phyloP scores from a whole-genome alignment of 495 filamentous ascomycete species.

The Talaromyces proteolyticus region DNA sequence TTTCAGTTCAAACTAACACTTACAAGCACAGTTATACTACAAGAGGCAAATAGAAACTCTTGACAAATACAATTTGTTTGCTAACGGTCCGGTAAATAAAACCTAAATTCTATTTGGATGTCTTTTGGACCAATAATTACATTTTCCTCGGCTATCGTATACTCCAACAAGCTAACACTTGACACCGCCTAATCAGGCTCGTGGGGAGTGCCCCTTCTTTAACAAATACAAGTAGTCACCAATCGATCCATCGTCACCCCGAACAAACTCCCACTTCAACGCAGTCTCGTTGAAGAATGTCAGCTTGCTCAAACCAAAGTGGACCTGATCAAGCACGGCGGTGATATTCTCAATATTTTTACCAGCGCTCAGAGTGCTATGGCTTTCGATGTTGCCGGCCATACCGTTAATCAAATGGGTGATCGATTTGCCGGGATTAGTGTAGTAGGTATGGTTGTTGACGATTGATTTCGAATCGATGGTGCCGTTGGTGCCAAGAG shows the following conservation, averaged over 20 bases:
- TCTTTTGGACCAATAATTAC: too few species aligned
- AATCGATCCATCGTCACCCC: conserved; percentile 32
- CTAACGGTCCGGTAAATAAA: too few species aligned
- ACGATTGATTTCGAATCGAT: conserved; percentile 30
- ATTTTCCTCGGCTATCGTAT: too few species aligned
- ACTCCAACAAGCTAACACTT: too few species aligned
- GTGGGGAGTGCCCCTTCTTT: too few species aligned
- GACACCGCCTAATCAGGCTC: too few species aligned
- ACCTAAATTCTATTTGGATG: too few species aligned
- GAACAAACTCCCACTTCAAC: conserved; percentile 39
- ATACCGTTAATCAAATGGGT: conserved; percentile 45
- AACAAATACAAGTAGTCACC: conserved; percentile 37
- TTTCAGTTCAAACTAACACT: too few species aligned
- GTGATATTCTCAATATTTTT: conserved; percentile 34
- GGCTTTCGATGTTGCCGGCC: conserved; percentile 40
- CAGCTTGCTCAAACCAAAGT: conserved; percentile 46
- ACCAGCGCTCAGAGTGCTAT: conserved; percentile 26
- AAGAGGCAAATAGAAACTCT: too few species aligned
- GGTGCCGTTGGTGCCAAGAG: conserved; percentile 26
- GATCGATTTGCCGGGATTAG: conserved; percentile 33
- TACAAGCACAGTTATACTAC: too few species aligned
- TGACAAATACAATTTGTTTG: too few species aligned
- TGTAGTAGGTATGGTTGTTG: conserved; percentile 37
- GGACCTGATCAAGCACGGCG: conserved; percentile 34
- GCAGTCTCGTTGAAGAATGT: conserved; percentile 34